A percentile compares a stretch with the other conserved stretches of the same genome.
Evolutionary conservation across 495 filamentous ascomycete species (phyloP).

Genomic region (Aspergillus saccharolyticus): DNA sequence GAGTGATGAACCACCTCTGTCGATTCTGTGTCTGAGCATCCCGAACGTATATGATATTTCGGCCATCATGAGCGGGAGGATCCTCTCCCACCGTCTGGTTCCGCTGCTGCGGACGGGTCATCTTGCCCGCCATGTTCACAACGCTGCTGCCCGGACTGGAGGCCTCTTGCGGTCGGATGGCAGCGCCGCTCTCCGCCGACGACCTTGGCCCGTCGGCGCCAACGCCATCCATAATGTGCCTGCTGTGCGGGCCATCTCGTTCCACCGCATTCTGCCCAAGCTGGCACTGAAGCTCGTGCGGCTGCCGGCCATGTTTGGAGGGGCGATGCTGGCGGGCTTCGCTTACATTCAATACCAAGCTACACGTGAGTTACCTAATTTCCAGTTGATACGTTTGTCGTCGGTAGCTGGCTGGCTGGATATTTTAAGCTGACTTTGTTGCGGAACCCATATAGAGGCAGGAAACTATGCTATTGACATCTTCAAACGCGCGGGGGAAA

Average conservation of each 20-base stretch:
- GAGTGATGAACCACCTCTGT: not conserved
- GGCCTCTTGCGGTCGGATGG: slow-evolving; percentile 65
- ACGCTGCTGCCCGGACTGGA: slow-evolving; percentile 55
- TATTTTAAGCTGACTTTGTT: not conserved
- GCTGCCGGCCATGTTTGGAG: slow-evolving; percentile 86
- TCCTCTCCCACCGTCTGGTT: slow-evolving; percentile 67
- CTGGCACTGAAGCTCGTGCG: slow-evolving; percentile 81
- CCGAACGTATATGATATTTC: slow-evolving; percentile 35
- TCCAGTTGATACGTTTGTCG: slow-evolving; percentile 24
- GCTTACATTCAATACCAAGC: slow-evolving; percentile 97
- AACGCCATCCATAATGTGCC: slow-evolving; percentile 76
- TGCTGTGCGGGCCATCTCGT: slow-evolving; percentile 79
- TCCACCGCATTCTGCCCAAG: slow-evolving; percentile 78
- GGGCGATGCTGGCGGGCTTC: slow-evolving; percentile 75
- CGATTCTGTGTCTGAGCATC: slow-evolving; percentile 1
- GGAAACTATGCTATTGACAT: slow-evolving; percentile 82
- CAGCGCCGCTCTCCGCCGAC: slow-evolving; percentile 53
- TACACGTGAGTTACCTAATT: slow-evolving; percentile 56
- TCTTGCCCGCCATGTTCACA: slow-evolving; percentile 61
- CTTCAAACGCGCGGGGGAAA: slow-evolving; percentile 65
- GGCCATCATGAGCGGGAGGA: slow-evolving; percentile 72
- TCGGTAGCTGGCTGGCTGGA: not conserved
- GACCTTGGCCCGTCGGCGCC: slow-evolving; percentile 68
- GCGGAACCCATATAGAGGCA: slow-evolving; percentile 56
- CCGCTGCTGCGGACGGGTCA: slow-evolving; percentile 58